Evolutionary conservation across 2,329 filamentous ascomycete genomes (phyloP).

Genomic region (Monilinia laxa): DNA sequence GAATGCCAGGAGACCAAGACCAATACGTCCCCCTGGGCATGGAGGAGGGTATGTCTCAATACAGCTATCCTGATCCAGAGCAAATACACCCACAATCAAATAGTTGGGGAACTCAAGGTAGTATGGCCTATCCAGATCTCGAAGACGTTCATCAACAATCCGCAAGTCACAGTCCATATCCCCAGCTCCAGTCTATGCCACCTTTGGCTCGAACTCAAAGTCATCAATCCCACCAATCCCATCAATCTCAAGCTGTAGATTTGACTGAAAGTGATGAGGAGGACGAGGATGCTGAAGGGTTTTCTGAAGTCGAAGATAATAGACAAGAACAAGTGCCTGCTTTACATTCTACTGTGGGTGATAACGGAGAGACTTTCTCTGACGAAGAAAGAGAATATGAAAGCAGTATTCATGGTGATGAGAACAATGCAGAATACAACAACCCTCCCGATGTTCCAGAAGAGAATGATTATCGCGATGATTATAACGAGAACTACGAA

Average conservation of each 20-base stretch:
- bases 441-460: background rate
- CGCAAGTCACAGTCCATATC: constrained; percentile 8
- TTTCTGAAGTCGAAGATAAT: constrained; percentile 25
- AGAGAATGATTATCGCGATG: constrained; percentile 18
- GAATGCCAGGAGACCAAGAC: background rate
- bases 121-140: constrained; percentile 31
- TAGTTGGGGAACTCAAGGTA: constrained; percentile 12
- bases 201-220: constrained; percentile 34
- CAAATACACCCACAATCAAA: constrained; percentile 18
- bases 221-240: constrained; percentile 2
- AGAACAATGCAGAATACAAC: background rate
- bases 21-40: background rate
- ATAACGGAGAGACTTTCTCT: background rate
- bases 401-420: background rate
- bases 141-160: constrained; percentile 17
- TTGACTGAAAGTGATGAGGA: constrained; percentile 34
- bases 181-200: constrained; percentile 24
- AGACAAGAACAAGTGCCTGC: constrained; percentile 33
- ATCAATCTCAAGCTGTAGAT: constrained; percentile 33
- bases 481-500: constrained; percentile 21
- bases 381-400: constrained; percentile 3
- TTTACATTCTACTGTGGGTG: background rate
- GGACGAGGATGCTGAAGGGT: constrained; percentile 24
- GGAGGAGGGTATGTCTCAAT: background rate
- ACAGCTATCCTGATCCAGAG: constrained; percentile 24